Conservation (phyloP, 1,284 basidiomycete genomes). For the Cryptococcus sp. region DNA sequence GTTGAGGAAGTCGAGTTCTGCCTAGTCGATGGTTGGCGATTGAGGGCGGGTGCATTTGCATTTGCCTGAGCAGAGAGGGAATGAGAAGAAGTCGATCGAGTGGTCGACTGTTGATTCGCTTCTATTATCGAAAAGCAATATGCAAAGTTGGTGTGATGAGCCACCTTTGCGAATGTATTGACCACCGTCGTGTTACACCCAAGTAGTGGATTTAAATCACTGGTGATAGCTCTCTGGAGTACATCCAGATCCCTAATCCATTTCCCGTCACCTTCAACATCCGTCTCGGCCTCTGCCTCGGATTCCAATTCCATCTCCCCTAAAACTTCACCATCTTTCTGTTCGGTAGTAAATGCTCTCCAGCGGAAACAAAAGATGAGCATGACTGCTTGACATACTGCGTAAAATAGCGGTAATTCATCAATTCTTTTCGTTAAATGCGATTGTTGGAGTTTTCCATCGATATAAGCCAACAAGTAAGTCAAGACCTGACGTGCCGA, state of each 20-base stretch:
- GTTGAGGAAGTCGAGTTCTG: slow-evolving; percentile 12
- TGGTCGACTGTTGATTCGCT: slow-evolving; percentile 57
- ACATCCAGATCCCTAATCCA: slow-evolving; percentile 84
- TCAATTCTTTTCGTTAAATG: slow-evolving; percentile 33
- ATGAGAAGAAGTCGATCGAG: slow-evolving; percentile 19
- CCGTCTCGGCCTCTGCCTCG: slow-evolving; percentile 50
- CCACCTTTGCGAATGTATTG: slow-evolving; percentile 88
- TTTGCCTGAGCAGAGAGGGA: slow-evolving; percentile 7
- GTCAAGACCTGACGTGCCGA: slow-evolving; percentile 71
- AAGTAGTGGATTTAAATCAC: slow-evolving; percentile 83
- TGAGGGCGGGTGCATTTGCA: neutral
- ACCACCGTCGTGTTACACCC: slow-evolving; percentile 88
- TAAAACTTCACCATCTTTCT: slow-evolving; percentile 57
- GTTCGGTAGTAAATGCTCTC: slow-evolving; percentile 51
- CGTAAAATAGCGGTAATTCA: slow-evolving; percentile 70
- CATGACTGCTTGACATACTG: slow-evolving; percentile 87
- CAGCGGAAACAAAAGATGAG: slow-evolving; percentile 98
- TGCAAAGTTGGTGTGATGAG: slow-evolving; percentile 84
- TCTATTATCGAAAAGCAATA: slow-evolving; percentile 95
- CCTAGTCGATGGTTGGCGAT: neutral
- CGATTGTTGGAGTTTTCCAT: slow-evolving; percentile 68
- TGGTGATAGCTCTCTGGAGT: slow-evolving; percentile 75
- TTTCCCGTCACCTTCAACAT: slow-evolving; percentile 49
- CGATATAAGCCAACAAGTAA: slow-evolving; percentile 79
- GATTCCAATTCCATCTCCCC: slow-evolving; percentile 50